Evolutionary conservation across 2,329 filamentous ascomycete species (phyloP), one percentile per base, ranked within the genome.

Genomic region (Alternaria arbusti): DNA sequence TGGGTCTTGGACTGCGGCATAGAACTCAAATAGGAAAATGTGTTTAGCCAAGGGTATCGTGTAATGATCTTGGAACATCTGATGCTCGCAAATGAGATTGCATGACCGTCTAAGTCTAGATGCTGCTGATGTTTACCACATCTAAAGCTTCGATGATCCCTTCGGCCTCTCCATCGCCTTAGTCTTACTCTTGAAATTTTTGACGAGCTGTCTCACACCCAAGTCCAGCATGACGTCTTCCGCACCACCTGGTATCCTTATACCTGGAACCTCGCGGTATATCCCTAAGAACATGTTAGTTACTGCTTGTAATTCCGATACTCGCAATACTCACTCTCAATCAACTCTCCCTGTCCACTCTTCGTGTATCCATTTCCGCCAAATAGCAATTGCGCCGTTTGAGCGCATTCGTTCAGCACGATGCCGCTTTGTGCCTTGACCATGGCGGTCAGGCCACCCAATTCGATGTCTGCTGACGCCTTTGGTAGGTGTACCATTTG

Each of bases 151-250:
- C 13, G 83, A 82, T 8, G 78, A 79, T 0, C 80, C 81, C 46
- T 74, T 70, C 12, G 76, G 73, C 64, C 78, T 76, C 67, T 86
- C 84, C 62, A 89, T 67, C 28, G 83, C 82, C 70, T 85, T 86
- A 3, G 84, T 87, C 79, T 89, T 86, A 12, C 79, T 82, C 71
- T 87, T 83, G 75, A 88, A 92, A 51, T 91, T 86, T 82, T 92
- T 92, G 40, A 91, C 88, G 61, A 92, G 78, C 76, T 93, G 90
- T 13, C 90, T 81, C 3, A 93, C 85, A 1, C 88, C 88, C 44
- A 93, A 80, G 78, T 93, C 90, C 11, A 92, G 81, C 81, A 93
- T 84, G 2, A 93, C 90, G 75, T 93, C 91, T 75, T 93, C 91
- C 6, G 86, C 89, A 2, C 91, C 90, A 54, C 90, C 90, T 0